Percentiles rank a stretch among this genome's conserved stretches.
phyloP scores from a whole-genome alignment of 2,329 filamentous ascomycete genomes.

The Knufia fluminis region DNA sequence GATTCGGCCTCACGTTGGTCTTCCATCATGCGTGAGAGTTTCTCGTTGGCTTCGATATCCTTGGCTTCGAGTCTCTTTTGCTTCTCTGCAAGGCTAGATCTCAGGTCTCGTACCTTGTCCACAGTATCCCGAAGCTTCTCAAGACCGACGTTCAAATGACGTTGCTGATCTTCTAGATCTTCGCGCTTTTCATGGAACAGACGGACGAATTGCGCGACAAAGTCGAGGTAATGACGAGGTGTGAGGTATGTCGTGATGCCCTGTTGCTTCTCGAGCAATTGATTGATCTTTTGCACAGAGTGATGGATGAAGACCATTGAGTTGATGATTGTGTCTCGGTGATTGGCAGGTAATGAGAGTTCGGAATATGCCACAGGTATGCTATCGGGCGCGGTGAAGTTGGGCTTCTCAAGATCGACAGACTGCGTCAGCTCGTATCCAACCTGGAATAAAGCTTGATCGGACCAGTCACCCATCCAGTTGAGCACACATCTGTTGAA shows the following conservation, averaged over 20 bases:
- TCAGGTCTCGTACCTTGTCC: slow-evolving; percentile 88
- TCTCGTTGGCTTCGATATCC: slow-evolving; percentile 91
- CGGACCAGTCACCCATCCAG: slow-evolving; percentile 99
- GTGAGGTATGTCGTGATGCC: slow-evolving; percentile 88
- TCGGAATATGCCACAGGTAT: slow-evolving; percentile 88
- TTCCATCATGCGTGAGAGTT: slow-evolving; percentile 91
- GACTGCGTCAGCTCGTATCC: slow-evolving; percentile 90
- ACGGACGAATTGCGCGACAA: slow-evolving; percentile 94
- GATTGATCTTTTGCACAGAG: slow-evolving; percentile 83
- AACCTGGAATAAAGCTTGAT: slow-evolving; percentile 97
- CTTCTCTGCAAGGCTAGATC: slow-evolving; percentile 85
- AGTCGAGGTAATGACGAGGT: slow-evolving; percentile 93
- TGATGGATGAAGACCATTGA: slow-evolving; percentile 99
- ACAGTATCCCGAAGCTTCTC: slow-evolving; percentile 96
- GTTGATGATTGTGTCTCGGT: slow-evolving; percentile 88
- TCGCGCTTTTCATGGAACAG: slow-evolving; percentile 97
- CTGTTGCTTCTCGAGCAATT: slow-evolving; percentile 80
- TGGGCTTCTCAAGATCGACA: slow-evolving; percentile 85
- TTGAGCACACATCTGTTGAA: slow-evolving; percentile 99
- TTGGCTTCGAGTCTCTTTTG: slow-evolving; percentile 88
- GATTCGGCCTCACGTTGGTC: slow-evolving; percentile 93
- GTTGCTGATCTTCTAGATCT: slow-evolving; percentile 95
- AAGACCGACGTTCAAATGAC: slow-evolving; percentile 93
- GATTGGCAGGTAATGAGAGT: slow-evolving; percentile 72
- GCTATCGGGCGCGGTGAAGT: slow-evolving; percentile 77